Base-by-base conservation (phyloP, 768 basidiomycete species). In the Saitozyma sp. region DNA sequence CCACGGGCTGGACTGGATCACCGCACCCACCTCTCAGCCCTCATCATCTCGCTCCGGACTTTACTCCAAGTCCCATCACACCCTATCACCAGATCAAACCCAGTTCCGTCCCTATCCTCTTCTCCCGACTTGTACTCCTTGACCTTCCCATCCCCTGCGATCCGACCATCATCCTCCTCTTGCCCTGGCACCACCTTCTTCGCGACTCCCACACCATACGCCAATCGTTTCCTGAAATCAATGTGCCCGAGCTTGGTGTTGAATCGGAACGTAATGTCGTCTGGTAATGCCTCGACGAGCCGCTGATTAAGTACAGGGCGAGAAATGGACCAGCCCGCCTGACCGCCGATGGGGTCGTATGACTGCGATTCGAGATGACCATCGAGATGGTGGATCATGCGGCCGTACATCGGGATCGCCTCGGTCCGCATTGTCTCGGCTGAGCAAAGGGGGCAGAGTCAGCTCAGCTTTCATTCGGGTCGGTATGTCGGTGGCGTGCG, bases 11-110 rank as follows among this genome's bases (percentile, higher is more conserved):
- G 13, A 2, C 13, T 1, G 45, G 6, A 46, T 3, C n/a, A 6
- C 11, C n/a, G 14, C 19, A 68, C 75, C 59, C 80, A 92, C 93
- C 91, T 86, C 69, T 90, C 86, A 61, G 91, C 90, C 68, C 90
- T 85, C 95, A 97, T 97, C 87, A 99, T 85, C 83, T 97, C 90
- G 73, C 88, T 84, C 77, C 95, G 85, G 64, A 96, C 87, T 70
- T 91, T 84, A 61, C 91, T 93, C 84, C 94, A 90, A 77, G 89
- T 92, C 42, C 95, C 95, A 81, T 99, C 95, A 69, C 91, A 89
- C 57, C 94, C 95, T 63, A 99, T 83, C 76, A 81, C 68, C 50
- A 81, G 68, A 66, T 81, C 79, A 59, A 79, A 80, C 0, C 39
- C 40, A 3, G 65, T 68, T 4, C 67, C 73, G 38, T 70, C 51